Evolutionary conservation across 768 basidiomycete genomes (phyloP).

Genomic region (Trametes villosa): DNA sequence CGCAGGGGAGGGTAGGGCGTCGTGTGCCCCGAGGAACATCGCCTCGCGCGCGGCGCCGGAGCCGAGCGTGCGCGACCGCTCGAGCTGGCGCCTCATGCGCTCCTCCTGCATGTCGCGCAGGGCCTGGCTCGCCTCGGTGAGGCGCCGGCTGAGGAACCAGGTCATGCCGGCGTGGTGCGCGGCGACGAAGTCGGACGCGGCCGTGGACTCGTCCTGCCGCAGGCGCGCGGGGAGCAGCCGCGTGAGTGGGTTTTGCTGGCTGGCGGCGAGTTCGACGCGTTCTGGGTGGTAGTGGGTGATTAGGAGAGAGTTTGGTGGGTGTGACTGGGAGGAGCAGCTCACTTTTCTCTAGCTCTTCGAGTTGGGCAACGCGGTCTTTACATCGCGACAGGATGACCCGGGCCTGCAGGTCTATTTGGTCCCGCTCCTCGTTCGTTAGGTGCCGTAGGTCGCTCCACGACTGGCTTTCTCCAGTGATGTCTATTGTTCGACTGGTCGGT

Average conservation of each 20-base stretch:
- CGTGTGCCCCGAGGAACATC: constrained; percentile 43
- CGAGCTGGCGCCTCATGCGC: constrained; percentile 84
- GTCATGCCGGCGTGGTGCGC: constrained; percentile 93
- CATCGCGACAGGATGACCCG: constrained; percentile 85
- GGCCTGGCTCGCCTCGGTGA: constrained; percentile 76
- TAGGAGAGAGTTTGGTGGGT: neutral
- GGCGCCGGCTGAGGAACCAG: constrained; percentile 84
- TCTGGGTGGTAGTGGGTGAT: too few species aligned
- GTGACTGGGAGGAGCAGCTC: neutral
- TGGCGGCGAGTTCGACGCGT: constrained; percentile 67
- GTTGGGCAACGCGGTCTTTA: constrained; percentile 82
- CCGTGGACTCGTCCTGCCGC: constrained; percentile 55
- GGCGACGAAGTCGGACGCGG: constrained; percentile 74
- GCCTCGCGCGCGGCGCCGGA: constrained; percentile 74
- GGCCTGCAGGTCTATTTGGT: constrained; percentile 94
- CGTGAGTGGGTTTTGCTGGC: constrained; percentile 64
- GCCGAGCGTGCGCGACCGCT: constrained; percentile 82
- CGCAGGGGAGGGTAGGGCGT: constrained; percentile 20
- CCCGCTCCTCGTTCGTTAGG: constrained; percentile 88
- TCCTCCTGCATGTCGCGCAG: constrained; percentile 95
- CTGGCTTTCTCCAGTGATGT: constrained; percentile 50
- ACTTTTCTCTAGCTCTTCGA: constrained; percentile 93
- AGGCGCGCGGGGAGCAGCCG: constrained; percentile 76
- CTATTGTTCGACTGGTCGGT: constrained; percentile 55
- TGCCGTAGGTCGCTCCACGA: constrained; percentile 68